Evolutionary conservation across 2,329 filamentous ascomycete genomes (phyloP), one percentile per base, ranked within the genome.

Genomic region (Sarocladium brachiariae): DNA sequence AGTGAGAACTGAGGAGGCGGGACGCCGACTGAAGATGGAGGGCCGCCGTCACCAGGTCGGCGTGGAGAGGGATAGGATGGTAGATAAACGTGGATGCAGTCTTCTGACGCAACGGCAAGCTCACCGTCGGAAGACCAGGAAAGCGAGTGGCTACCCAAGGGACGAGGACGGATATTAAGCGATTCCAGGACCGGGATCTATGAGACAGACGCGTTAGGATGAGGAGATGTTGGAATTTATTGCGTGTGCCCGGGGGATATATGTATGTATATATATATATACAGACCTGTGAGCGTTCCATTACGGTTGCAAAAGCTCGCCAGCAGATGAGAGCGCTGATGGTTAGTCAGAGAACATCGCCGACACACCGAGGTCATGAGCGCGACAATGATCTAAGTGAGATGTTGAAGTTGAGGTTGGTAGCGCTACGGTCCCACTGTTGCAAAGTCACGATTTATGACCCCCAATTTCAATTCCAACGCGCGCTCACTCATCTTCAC

Each of bases 121-220:
- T 81, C 78, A 21, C 73, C 76, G 50, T 82, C 78, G 54, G 73
- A 74, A 19, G 78, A 82, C 74, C 78, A 81, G 31, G 73, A 59
- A 8, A 73, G 55, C 1, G 68, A 64, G 52, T 71, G 70, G 4
- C 67, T 67, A 24, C 70, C 70, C 53, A 74, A 62, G 16, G 74
- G 71, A 4, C 73, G 64, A 10, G 71, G 69, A 33, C 64, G 64
- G 18, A 78, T 62, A 43, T 64, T 60, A 19, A 77, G 64, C 2
- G 71, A 65, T 56, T 74, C 72, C 8, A 81, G 67, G 1, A 74
- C 74, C 6, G 74, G 69, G 39, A 70, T 68, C 67, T 74, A 18
- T 21, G 37, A 41, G n/a, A n/a, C n/a, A 39, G 43, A 7, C 27
- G 25, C 43, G 43, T 47, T 23, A 31, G n/a, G 18, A 19, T 19